A percentile compares a stretch with the other conserved stretches of the same genome.
phyloP scores from a whole-genome alignment of 257 asterid genomes.

The Eustoma russellianum region DNA sequence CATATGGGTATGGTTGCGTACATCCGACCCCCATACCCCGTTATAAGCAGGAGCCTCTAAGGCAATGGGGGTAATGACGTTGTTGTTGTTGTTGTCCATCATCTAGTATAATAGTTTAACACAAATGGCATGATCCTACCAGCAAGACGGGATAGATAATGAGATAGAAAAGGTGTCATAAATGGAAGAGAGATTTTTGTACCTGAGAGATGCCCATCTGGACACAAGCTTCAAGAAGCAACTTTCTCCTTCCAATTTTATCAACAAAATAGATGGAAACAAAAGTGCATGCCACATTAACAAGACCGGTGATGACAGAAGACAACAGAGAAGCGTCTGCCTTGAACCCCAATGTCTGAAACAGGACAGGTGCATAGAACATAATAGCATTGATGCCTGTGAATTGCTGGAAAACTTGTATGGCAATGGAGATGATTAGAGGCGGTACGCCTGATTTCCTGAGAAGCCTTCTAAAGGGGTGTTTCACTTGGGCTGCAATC shows the following conservation, averaged over 20 bases:
- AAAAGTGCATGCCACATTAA: constrained; percentile 25
- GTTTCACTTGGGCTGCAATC: constrained; percentile 12
- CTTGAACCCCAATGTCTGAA: constrained; percentile 28
- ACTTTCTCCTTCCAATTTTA: constrained; percentile 21
- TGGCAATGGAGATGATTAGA: constrained; percentile 8
- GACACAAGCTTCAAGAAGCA: too few species aligned
- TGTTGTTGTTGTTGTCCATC: too few species aligned
- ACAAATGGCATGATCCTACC: too few species aligned
- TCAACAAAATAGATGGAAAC: constrained; percentile 25
- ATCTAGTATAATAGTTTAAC: too few species aligned
- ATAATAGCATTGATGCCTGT: constrained; percentile 40
- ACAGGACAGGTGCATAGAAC: constrained; percentile 37
- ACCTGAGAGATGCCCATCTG: too few species aligned
- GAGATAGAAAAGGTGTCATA: too few species aligned
- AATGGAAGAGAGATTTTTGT: constrained; percentile 26
- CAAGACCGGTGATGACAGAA: constrained; percentile 21
- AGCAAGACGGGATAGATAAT: too few species aligned
- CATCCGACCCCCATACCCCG: too few species aligned
- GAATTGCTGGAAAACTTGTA: constrained; percentile 27
- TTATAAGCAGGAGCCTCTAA: too few species aligned
- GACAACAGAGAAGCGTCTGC: constrained; percentile 17
- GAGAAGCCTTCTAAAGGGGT: constrained; percentile 22
- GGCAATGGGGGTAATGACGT: too few species aligned
- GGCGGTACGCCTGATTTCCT: constrained; percentile 39
- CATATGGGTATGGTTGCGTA: too few species aligned